phyloP scores from a whole-genome alignment of 352 stramenopile species.

The Thalassiosira exigua region DNA sequence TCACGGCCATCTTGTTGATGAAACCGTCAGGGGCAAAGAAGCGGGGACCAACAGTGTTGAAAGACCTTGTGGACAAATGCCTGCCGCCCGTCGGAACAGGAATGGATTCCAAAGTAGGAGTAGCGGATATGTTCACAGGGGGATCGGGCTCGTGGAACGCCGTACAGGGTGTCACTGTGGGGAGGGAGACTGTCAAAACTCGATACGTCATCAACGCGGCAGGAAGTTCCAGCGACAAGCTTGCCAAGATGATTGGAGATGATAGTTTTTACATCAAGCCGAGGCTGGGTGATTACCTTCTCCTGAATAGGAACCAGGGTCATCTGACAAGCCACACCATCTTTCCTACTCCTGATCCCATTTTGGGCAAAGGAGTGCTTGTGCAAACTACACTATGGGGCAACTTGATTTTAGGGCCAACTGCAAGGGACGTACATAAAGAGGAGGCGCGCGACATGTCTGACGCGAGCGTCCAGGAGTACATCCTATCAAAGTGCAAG shows the following conservation, averaged over 20 bases:
- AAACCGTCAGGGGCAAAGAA: slow-evolving; percentile 8
- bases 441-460: slow-evolving; percentile 65
- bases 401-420: slow-evolving; percentile 81
- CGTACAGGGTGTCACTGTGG: slow-evolving; percentile 63
- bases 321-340: slow-evolving; percentile 71
- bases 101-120: slow-evolving; percentile 51
- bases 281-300: slow-evolving; percentile 76
- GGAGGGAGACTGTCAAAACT: slow-evolving; percentile 61
- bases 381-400: slow-evolving; percentile 83
- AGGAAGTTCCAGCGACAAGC: slow-evolving; percentile 65
- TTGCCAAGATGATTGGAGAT: slow-evolving; percentile 80
- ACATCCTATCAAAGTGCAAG: slow-evolving; percentile 83
- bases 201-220: slow-evolving; percentile 78
- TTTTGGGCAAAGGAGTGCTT: slow-evolving; percentile 80
- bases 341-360: slow-evolving; percentile 79
- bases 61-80: slow-evolving; percentile 63
- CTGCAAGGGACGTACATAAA: slow-evolving; percentile 73
- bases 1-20: slow-evolving; percentile 45
- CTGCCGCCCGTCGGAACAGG: slow-evolving; percentile 45
- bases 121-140: slow-evolving; percentile 75
- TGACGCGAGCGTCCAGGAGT: slow-evolving; percentile 65
- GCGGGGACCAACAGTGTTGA: slow-evolving; percentile 30
- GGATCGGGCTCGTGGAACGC: slow-evolving; percentile 64
- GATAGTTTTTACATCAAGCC: slow-evolving; percentile 81
- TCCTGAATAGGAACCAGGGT: slow-evolving; percentile 78